Base-by-base conservation (phyloP, 139 green algal genomes). In the Penium margaritaceum region DNA sequence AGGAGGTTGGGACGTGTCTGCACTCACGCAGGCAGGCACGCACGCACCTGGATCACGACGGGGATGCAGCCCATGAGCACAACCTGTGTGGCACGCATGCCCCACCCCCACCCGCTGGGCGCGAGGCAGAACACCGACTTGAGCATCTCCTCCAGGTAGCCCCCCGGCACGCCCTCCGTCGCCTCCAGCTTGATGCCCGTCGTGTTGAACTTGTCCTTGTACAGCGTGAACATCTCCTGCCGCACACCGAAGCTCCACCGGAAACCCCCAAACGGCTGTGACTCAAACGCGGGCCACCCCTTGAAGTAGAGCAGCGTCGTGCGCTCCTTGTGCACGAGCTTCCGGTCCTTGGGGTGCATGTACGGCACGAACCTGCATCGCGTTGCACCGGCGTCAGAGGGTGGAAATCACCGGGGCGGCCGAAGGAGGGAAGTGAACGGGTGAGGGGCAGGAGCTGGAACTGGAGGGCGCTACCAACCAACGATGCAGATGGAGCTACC, bases 41-140 rank as follows among this genome's bases (percentile, higher is more conserved):
- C n/a, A n/a, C 34, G 3, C 39, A 74, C 77, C 38, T 81, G 74
- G 51, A 71, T 71, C 21, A 84, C 74, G 51, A 84, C 78, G 1
- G 78, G 78, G 38, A 84, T 84, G 74, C 78, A 84, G 67, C 78
- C 78, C 32, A 79, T 70, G 29, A 69, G 27, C 6, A 77, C 70
- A 14, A 21, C 41, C 15, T 73, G 36, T 0, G 44, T 30, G 3
- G 61, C n/a, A 19, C 78, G 24, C 29, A 62, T 73, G 39, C 76
- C 75, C 67, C 67, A 84, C 30, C 78, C 78, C n/a, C 61, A 33
- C 24, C 78, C 78, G 21, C 36, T 35, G n/a, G 75, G 78, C 47
- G 75, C 78, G 21, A 41, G 75, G 69, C 78, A 84, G 69, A 84
- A 84, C 24, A 63, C 38, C 1, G 72, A 69, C 2, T 36, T 12